Base-by-base conservation (phyloP, 441 rosid genomes). In the Arabidopsis lyrata region DNA sequence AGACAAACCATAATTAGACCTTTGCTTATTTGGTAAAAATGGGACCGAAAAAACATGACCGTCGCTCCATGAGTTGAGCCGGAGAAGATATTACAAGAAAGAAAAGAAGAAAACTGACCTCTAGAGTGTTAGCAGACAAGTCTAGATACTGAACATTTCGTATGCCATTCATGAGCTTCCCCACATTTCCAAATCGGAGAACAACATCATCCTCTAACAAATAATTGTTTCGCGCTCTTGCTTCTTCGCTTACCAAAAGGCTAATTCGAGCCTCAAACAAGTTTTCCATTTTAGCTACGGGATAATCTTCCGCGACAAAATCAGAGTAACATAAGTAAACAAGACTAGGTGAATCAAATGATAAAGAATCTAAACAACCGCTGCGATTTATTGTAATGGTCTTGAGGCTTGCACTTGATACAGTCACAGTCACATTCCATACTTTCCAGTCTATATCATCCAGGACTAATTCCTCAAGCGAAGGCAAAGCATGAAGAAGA, bases 401-500 rank as follows among this genome's bases (percentile, higher is more conserved):
- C 63, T 72, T 54, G 41, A 72, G 49, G 38, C 14, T 42, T 11
- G 29, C 20, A 44, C 63, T 72, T 63, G 76, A 63, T 3, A 72
- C 2, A 10, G 0, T 20, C 31, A 54, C 63, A 63, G 39, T 24
- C 27, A 3, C 32, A 38, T 38, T 1, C 42, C 0, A 3, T 11
- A 6, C 48, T 24, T 6, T 0, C 70, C 63, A 54, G 0, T 1
- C 0, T 5, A 64, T 8, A 55, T 0, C 4, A 72, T 3, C 0
- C 5, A 42, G 3, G 8, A 14, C 38, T n/a, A 73, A n/a, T 3
- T 44, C 57, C 49, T 73, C 70, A 55, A 73, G 70, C 5, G 11
- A 18, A 55, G 56, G 70, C 48, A 55, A 27, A 34, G 64, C 63
- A 32, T 22, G n/a, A 34, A 55, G 63, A 27, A 71, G 36, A n/a